phyloP scores from a whole-genome alignment of 352 stramenopile genomes.

The Aphanomyces stellatus region DNA sequence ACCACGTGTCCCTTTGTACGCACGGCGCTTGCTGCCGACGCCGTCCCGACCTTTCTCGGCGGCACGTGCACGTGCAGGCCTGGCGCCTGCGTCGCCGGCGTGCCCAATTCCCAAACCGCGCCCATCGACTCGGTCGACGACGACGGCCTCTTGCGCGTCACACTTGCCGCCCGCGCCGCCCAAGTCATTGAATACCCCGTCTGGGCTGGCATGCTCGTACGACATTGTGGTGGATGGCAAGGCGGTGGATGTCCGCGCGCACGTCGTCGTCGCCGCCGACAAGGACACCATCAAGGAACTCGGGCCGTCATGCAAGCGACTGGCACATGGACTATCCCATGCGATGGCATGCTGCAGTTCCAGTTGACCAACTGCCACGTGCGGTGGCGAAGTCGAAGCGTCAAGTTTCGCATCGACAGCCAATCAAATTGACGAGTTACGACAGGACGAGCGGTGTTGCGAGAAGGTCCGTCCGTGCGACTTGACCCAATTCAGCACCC shows the following conservation, averaged over 20 bases:
- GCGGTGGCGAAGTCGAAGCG: no score
- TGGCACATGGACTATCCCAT: neutral
- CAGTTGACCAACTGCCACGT: neutral
- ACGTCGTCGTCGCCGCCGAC: no score
- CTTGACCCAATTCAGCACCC: conserved; percentile 38
- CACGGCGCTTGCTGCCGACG: no score
- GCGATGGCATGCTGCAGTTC: neutral
- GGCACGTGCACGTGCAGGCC: neutral
- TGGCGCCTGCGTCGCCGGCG: neutral
- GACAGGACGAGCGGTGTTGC: conserved; percentile 34
- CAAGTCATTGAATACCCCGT: neutral
- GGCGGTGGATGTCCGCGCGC: no score
- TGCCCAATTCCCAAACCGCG: neutral
- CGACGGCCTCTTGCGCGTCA: neutral
- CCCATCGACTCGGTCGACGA: neutral
- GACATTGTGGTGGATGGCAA: no score
- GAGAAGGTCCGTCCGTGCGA: conserved; percentile 51
- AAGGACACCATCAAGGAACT: no score
- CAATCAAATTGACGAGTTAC: no score
- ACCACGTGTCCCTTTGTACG: no score
- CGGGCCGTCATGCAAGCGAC: no score
- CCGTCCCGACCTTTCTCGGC: neutral
- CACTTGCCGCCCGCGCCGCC: neutral
- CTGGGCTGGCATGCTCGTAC: neutral
- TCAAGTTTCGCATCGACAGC: no score